Conservation (phyloP, 2,329 filamentous ascomycete species). For the Magnaporthiopsis incrustans region DNA sequence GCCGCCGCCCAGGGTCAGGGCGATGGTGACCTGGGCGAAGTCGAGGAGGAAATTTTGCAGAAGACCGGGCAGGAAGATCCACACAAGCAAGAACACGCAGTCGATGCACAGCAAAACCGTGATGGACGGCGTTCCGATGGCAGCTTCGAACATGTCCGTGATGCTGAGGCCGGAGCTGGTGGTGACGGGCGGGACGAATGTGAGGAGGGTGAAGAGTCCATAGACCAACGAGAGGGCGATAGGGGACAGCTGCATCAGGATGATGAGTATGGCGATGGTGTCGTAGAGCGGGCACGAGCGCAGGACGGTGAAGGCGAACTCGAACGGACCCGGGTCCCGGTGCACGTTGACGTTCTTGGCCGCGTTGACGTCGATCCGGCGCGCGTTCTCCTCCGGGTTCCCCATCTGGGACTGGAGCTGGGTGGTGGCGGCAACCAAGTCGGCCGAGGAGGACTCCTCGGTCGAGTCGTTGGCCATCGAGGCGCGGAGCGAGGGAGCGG, state of each 20-base stretch:
- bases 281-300: conserved; percentile 86
- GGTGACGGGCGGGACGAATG: conserved; percentile 78
- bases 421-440: conserved; percentile 31
- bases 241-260: conserved; percentile 85
- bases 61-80: conserved; percentile 81
- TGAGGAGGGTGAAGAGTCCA: conserved; percentile 84
- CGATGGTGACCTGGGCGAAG: conserved; percentile 87
- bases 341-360: conserved; percentile 60
- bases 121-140: conserved; percentile 76
- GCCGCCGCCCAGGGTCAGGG: conserved; percentile 80
- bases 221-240: conserved; percentile 84
- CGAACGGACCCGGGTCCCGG: conserved; percentile 63
- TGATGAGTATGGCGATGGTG: conserved; percentile 92
- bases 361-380: conserved; percentile 62
- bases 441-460: conserved; percentile 45
- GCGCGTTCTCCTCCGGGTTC: conserved; percentile 42
- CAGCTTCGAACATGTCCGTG: conserved; percentile 85
- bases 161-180: conserved; percentile 73
- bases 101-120: conserved; percentile 81
- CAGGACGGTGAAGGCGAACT: conserved; percentile 78
- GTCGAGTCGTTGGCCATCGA: conserved; percentile 44
- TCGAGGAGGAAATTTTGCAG: conserved; percentile 84
- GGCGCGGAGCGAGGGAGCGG: conserved; percentile 31
- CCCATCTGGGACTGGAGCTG: conserved; percentile 21
- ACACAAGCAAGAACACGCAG: conserved; percentile 71